Evolutionary conservation across 192 early-diverging fungal species (phyloP), one percentile per base, ranked within the genome.

Genomic region (Powellomyces hirtus): DNA sequence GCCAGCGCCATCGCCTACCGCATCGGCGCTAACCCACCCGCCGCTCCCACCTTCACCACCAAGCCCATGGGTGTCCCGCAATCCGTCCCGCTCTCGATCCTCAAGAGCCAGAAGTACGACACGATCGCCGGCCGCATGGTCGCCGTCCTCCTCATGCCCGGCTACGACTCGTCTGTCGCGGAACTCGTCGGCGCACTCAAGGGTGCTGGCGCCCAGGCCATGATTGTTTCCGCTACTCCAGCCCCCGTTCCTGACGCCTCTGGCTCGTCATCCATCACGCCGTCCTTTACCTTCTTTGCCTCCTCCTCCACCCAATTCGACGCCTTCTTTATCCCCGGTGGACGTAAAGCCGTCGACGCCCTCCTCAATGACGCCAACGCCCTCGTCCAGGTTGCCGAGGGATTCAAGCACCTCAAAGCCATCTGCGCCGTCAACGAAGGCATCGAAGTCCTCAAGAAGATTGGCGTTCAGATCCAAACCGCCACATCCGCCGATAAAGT

Each of bases 401-500:
- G 38, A 2, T 68, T 59, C 66, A 68, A 68, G 29, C 66, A 68
- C 44, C 66, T 68, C 42, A 68, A 68, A 45, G 42, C 66, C 40
- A 60, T 68, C 57, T 31, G 26, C 18, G 66, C 66, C 24, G 57
- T 68, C 27, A 68, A 68, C 56, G 66, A 68, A 50, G 66, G 66
- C 20, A 36, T 68, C 40, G 66, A 68, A 3, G 38, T 68, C 8
- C 8, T 68, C 16, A 42, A 29, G 4, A 14, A 35, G 6, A 16
- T 60, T n/a, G 44, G 4, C n/a, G 37, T 68, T 1, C n/a, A 4
- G 18, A 30, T 60, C 36, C 20, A 13, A 13, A n/a, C 35, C 27
- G 37, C 66, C 33, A 49, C 20, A 11, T 13, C 4, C 20, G 24
- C 11, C 38, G 26, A 35, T 2, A 14, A 10, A 14, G 55, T 45